Evolutionary conservation across 129 eudicot species (phyloP).

Genomic region (Gnaphalium uliginosum): DNA sequence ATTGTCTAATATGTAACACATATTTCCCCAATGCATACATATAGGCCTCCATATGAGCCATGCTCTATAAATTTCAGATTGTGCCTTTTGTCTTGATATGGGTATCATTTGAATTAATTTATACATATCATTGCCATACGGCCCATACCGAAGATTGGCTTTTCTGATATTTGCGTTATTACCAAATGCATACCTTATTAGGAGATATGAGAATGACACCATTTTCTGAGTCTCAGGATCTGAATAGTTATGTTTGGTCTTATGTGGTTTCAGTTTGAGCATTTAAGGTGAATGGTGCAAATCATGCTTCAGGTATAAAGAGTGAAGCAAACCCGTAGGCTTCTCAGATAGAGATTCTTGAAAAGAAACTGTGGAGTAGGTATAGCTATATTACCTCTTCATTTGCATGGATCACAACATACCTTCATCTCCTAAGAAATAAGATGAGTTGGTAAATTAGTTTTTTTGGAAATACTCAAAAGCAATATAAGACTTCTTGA

Average conservation of each 20-base stretch:
- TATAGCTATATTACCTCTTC: constrained; percentile 22
- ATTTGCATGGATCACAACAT: constrained; percentile 5
- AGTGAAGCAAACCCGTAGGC: constrained; percentile 27
- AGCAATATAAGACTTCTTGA: constrained; percentile 9
- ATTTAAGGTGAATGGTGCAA: constrained; percentile 32
- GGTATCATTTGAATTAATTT: constrained; percentile 20
- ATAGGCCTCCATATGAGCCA: background rate
- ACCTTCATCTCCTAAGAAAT: background rate
- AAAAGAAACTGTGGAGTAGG: constrained; percentile 30
- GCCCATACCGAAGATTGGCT: background rate
- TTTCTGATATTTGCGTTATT: constrained; percentile 12
- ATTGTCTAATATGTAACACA: constrained; percentile 12
- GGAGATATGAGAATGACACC: constrained; percentile 3
- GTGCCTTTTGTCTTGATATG: constrained; percentile 9
- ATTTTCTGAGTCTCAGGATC: constrained; percentile 22
- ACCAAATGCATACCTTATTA: constrained; percentile 20
- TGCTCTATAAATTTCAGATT: constrained; percentile 8
- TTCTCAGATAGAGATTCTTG: constrained; percentile 28
- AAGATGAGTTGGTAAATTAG: background rate
- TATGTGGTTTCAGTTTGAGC: constrained; percentile 34
- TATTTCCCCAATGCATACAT: background rate
- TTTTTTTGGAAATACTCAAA: background rate
- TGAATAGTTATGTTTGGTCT: constrained; percentile 31
- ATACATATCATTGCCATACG: background rate
- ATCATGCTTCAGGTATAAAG: constrained; percentile 31